phyloP scores from a whole-genome alignment of 495 filamentous ascomycete genomes.

The Penicillium paxilli region DNA sequence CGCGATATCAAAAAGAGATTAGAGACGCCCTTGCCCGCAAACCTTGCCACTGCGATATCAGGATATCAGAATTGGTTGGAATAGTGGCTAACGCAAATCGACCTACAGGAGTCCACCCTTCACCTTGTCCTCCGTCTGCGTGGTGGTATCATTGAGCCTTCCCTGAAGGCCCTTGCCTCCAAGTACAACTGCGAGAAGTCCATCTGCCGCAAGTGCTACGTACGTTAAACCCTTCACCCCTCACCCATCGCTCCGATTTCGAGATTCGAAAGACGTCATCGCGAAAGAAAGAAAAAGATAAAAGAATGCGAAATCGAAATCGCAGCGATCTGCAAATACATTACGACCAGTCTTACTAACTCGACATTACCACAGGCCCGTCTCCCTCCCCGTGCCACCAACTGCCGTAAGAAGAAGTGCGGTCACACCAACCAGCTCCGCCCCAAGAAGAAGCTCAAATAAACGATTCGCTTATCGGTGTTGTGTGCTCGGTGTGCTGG shows the following conservation, averaged over 20 bases:
- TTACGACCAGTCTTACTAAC: slow-evolving; percentile 13
- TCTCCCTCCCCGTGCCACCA: slow-evolving; percentile 96
- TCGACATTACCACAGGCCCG: slow-evolving; percentile 61
- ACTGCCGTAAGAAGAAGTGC: slow-evolving; percentile 99
- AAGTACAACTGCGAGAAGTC: slow-evolving; percentile 99
- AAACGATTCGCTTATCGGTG: slow-evolving; percentile 50
- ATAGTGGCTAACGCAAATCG: slow-evolving; percentile 25
- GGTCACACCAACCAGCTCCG: slow-evolving; percentile 99
- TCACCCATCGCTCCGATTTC: not conserved
- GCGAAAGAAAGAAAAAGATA: not conserved
- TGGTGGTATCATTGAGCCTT: slow-evolving; percentile 99
- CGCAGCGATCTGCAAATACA: not conserved
- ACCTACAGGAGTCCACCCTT: slow-evolving; percentile 88
- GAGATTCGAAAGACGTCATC: not conserved
- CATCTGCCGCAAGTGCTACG: slow-evolving; percentile 99
- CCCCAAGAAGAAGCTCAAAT: slow-evolving; percentile 99
- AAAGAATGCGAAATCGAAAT: not conserved
- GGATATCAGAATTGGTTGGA: no score
- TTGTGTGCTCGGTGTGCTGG: slow-evolving; percentile 49
- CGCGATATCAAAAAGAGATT: slow-evolving; percentile 14
- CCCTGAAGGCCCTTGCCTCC: slow-evolving; percentile 94
- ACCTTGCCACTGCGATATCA: not conserved
- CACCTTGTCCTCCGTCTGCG: slow-evolving; percentile 99
- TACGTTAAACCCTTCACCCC: slow-evolving; percentile 52
- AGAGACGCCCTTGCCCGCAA: not conserved